A percentile compares a stretch with the other conserved stretches of the same genome.
Evolutionary conservation across 2,329 filamentous ascomycete species (phyloP).

Genomic region (Penicillium occitanis): DNA sequence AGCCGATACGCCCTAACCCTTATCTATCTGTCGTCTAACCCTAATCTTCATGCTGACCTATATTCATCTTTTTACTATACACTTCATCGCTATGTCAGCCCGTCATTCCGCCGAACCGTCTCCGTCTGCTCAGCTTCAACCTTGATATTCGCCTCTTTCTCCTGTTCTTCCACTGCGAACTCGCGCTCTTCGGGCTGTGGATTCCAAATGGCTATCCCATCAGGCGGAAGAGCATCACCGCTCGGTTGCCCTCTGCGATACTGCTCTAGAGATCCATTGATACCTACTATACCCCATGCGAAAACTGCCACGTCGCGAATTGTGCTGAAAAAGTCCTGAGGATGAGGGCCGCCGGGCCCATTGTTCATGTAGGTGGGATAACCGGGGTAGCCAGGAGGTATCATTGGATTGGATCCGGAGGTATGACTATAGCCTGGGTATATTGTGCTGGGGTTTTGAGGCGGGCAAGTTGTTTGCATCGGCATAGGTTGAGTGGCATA

Average conservation of each 20-base stretch:
- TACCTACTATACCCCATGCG: constrained; percentile 77
- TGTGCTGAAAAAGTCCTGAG: constrained; percentile 67
- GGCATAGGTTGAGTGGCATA: constrained; percentile 29
- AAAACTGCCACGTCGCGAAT: constrained; percentile 87
- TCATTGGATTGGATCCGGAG: constrained; percentile 29
- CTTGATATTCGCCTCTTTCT: constrained; percentile 3
- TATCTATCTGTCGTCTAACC: not conserved
- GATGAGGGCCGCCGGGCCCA: constrained; percentile 49
- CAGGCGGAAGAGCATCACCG: constrained; percentile 63
- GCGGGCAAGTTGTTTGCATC: not conserved
- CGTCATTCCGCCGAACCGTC: not conserved
- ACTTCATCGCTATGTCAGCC: not conserved
- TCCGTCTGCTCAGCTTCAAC: not conserved
- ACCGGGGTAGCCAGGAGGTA: not conserved
- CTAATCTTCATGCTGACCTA: not conserved
- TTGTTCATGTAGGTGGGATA: not conserved
- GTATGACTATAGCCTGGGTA: constrained; percentile 43
- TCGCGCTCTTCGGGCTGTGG: constrained; percentile 30
- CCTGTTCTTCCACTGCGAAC: not conserved
- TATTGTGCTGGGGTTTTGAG: not conserved
- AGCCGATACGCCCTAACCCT: not conserved
- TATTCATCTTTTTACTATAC: not conserved
- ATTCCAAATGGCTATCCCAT: constrained; percentile 50
- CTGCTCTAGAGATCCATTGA: constrained; percentile 70
- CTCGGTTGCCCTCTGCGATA: constrained; percentile 62